A percentile compares a stretch with the other conserved stretches of the same genome.
Conservation (phyloP, 2,329 filamentous ascomycete species). For the Rutstroemia sp. region DNA sequence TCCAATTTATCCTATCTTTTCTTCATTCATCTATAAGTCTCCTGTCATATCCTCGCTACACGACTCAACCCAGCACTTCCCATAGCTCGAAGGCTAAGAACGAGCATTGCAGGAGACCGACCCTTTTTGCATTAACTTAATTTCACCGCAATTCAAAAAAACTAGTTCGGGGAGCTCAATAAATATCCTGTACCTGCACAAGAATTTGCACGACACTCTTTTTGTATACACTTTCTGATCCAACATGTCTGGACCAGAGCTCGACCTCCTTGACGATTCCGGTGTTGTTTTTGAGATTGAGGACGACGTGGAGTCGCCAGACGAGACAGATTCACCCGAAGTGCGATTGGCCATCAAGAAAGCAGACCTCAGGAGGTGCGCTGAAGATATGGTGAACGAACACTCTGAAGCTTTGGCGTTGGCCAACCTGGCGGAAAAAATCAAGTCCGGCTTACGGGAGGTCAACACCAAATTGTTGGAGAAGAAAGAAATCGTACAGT, state of each 20-base stretch:
- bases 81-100: background rate
- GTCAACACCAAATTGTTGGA: constrained; percentile 6
- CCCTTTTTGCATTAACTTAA: background rate
- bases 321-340: background rate
- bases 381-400: constrained; percentile 5
- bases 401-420: constrained; percentile 7
- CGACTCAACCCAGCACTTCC: background rate
- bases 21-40: background rate
- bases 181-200: no score
- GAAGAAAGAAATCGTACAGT: constrained; percentile 9
- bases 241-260: background rate
- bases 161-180: background rate
- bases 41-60: background rate
- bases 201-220: background rate
- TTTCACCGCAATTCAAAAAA: background rate
- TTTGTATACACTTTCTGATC: background rate
- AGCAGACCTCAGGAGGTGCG: constrained; percentile 2
- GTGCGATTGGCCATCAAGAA: constrained; percentile 2
- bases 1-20: background rate
- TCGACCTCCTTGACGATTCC: background rate
- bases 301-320: background rate
- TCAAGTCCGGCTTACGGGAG: constrained; percentile 7
- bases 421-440: constrained; percentile 5
- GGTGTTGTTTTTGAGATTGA: background rate
- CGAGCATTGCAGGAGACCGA: background rate